phyloP scores from a whole-genome alignment of 1,139 yeast genomes.

The Diutina ranongensis region DNA sequence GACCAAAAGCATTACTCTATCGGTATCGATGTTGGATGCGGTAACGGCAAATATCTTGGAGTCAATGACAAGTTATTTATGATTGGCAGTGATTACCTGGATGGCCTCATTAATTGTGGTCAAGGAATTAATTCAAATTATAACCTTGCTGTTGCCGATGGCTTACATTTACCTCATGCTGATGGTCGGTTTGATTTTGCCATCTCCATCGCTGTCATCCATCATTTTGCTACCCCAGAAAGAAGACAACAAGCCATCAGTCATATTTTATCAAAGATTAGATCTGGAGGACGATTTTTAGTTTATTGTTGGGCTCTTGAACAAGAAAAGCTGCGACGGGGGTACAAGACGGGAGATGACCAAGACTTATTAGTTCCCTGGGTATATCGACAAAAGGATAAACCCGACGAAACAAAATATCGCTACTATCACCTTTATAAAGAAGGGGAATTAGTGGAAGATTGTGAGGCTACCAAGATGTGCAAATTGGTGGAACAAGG shows the following conservation, averaged over 20 bases:
- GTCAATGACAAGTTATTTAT: slow-evolving; percentile 58
- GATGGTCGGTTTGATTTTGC: slow-evolving; percentile 68
- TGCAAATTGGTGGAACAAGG: slow-evolving; percentile 50
- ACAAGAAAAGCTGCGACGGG: slow-evolving; percentile 75
- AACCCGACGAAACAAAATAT: slow-evolving; percentile 39
- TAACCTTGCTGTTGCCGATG: slow-evolving; percentile 60
- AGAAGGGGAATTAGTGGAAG: slow-evolving; percentile 68
- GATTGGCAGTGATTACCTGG: slow-evolving; percentile 78
- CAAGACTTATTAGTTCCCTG: slow-evolving; percentile 95
- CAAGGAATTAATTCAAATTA: slow-evolving; percentile 24
- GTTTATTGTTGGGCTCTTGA: slow-evolving; percentile 96
- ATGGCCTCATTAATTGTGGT: slow-evolving; percentile 69
- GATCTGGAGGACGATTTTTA: slow-evolving; percentile 53
- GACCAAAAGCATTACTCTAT: slow-evolving; percentile 22
- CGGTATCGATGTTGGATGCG: slow-evolving; percentile 82
- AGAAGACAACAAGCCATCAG: slow-evolving; percentile 66
- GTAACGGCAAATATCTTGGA: slow-evolving; percentile 83
- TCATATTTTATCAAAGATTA: slow-evolving; percentile 53
- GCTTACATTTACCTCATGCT: slow-evolving; percentile 58
- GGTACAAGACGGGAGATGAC: slow-evolving; percentile 80
- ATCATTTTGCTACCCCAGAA: slow-evolving; percentile 80
- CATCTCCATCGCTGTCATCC: slow-evolving; percentile 90
- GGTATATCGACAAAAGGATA: slow-evolving; percentile 45
- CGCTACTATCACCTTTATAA: slow-evolving; percentile 82
- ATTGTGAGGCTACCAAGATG: slow-evolving; percentile 61